These are phyloP conservation scores for Solanum infundibuliforme DNA, from an alignment of 257 asterid species.

Conservation along the genomic window DNA sequence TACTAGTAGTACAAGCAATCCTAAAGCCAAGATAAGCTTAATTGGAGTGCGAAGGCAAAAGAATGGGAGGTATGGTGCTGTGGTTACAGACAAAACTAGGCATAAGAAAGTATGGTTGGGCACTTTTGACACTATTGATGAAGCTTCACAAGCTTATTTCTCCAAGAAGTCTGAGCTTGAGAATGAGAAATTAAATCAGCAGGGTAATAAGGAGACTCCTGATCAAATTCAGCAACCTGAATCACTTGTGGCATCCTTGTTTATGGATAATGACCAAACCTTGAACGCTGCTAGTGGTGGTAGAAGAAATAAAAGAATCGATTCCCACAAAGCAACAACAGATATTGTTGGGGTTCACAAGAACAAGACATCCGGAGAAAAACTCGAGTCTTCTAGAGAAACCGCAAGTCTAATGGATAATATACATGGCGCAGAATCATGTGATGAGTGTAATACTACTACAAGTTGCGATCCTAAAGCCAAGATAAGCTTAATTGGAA, in stretches of 20 bases:
- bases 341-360: not conserved
- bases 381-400: not conserved
- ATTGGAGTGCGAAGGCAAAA: not conserved
- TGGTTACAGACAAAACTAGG: not conserved
- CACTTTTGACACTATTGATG: not conserved
- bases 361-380: not conserved
- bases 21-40: not conserved
- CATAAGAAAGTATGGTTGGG: not conserved
- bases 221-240: not conserved
- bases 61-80: not conserved
- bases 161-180: not conserved
- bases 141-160: not conserved
- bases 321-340: not conserved
- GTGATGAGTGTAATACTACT: not conserved
- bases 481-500: not conserved
- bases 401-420: not conserved
- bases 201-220: not conserved
- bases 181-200: not conserved
- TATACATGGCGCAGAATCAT: not conserved
- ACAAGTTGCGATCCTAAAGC: not conserved
- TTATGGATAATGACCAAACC: not conserved
- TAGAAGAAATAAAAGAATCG: not conserved
- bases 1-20: not conserved
- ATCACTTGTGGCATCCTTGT: not conserved
- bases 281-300: not conserved